Conservation (phyloP, 1,284 basidiomycete species). For the Ceratobasidium sp. region DNA sequence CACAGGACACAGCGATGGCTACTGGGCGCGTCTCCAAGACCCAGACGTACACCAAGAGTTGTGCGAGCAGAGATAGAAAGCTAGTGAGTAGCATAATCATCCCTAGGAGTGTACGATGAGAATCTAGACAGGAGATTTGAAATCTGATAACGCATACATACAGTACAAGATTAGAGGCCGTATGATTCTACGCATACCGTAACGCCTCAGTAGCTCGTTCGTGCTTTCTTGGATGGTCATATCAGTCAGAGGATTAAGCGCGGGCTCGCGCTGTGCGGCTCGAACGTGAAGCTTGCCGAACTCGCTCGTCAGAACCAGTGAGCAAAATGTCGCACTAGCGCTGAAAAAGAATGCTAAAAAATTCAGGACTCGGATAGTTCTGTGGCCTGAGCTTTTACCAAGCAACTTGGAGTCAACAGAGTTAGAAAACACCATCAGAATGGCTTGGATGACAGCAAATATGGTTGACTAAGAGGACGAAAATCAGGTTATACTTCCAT, state of each 20-base stretch:
- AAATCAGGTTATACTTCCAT: too few relatives aligned
- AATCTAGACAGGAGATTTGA: neutral
- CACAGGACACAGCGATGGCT: neutral
- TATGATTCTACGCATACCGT: neutral
- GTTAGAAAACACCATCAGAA: too few relatives aligned
- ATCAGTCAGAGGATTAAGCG: neutral
- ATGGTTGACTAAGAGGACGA: too few relatives aligned
- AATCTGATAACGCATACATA: neutral
- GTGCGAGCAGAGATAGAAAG: slow-evolving; percentile 12
- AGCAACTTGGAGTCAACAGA: too few relatives aligned
- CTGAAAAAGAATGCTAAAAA: neutral
- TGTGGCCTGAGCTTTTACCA: too few relatives aligned
- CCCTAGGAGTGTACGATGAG: neutral
- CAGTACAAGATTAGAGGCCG: slow-evolving; percentile 13
- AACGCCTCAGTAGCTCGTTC: neutral
- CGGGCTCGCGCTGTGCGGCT: neutral
- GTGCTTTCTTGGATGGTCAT: neutral
- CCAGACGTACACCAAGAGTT: slow-evolving; percentile 21
- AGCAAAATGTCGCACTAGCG: slow-evolving; percentile 7
- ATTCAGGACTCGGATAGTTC: too few relatives aligned
- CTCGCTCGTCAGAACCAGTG: neutral
- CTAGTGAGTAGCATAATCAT: slow-evolving; percentile 1
- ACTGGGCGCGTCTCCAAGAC: slow-evolving; percentile 11
- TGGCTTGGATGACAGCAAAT: too few relatives aligned
- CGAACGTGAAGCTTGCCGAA: neutral